Evolutionary conservation across 2,329 filamentous ascomycete species (phyloP), one percentile per base, ranked within the genome.

Genomic region (Botrytis hyacinthi): DNA sequence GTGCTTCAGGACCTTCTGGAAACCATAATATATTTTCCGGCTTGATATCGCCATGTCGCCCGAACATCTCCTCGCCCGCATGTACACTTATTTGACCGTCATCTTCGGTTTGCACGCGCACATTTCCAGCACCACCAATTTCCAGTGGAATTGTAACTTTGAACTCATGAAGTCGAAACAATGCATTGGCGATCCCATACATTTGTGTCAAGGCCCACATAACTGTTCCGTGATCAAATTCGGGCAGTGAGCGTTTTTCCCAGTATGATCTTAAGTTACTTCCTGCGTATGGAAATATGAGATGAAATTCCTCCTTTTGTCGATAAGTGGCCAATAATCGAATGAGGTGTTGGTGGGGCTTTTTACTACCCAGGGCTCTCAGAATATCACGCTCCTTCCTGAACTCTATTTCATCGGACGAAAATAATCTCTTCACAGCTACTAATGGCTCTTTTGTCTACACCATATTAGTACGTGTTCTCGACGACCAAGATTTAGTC

Each of bases 261-360:
- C 80, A 82, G 61, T 79, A 82, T 16, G 61, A 73, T 18, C 77
- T 44, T 3, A 82, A 66, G 54, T 79, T 80, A 0, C 57, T 71
- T 40, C 79, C 71, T 0, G 80, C 80, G 20, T 75, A 80, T 1
- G 79, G 80, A 51, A 82, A 81, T 32, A 81, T 76, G 18, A 82
- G 70, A 61, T 82, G 79, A 63, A 76, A 80, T n/a, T 72, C 73
- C 1, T 48, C 60, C 0, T 76, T 54, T 14, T 75, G 66, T 37
- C 75, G 72, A 62, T 77, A 82, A 0, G 80, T 81, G 22, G 78
- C 80, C 7, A 81, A 65, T 2, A 82, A 77, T 29, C 78, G 76
- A 35, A 81, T 78, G 1, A 82, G 65, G 73, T 81, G 77, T 1
- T 9, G 44, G 76, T 12, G 32, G 44, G 3, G 71, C 57, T 26